phyloP scores from a whole-genome alignment of 495 filamentous ascomycete species.

The Hyaloscypha bicolor region DNA sequence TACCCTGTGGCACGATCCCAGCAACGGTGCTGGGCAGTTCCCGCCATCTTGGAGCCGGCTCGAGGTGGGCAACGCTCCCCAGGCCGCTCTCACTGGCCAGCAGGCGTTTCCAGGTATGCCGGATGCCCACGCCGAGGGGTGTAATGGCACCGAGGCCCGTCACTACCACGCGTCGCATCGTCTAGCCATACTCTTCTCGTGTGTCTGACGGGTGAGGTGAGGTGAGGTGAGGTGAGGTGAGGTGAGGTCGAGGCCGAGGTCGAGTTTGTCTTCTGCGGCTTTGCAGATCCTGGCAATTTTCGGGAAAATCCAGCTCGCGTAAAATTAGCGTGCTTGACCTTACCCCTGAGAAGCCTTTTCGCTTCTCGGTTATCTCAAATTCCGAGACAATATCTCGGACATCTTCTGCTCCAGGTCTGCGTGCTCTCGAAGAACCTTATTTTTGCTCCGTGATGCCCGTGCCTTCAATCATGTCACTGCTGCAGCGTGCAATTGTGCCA shows the following conservation, averaged over 20 bases:
- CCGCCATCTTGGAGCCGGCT: slow-evolving; percentile 33
- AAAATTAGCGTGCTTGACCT: too few relatives aligned
- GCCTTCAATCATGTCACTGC: not conserved
- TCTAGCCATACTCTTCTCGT: slow-evolving; percentile 19
- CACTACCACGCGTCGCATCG: slow-evolving; percentile 91
- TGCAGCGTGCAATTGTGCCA: not conserved
- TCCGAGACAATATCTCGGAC: slow-evolving; percentile 9
- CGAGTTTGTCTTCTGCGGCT: not conserved
- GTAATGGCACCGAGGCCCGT: slow-evolving; percentile 93
- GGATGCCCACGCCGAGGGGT: slow-evolving; percentile 82
- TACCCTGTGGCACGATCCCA: slow-evolving; percentile 71
- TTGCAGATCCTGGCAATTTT: not conserved
- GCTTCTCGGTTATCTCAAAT: not conserved
- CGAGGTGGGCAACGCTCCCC: slow-evolving; percentile 38
- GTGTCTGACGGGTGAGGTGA: not conserved
- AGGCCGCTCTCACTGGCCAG: slow-evolving; percentile 80
- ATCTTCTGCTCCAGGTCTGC: slow-evolving; percentile 4
- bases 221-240: slow-evolving; percentile 1
- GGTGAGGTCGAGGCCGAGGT: slow-evolving; percentile 1
- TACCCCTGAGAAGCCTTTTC: not conserved
- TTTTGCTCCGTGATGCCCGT: not conserved
- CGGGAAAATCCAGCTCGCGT: too few relatives aligned
- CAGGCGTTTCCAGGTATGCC: slow-evolving; percentile 78
- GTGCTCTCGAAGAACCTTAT: slow-evolving; percentile 2
- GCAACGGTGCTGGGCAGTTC: slow-evolving; percentile 83